Percentiles rank a stretch among this genome's conserved stretches.
Conservation (phyloP, 176 grass and related monocot genomes). For the Eragrostis nindensis region DNA sequence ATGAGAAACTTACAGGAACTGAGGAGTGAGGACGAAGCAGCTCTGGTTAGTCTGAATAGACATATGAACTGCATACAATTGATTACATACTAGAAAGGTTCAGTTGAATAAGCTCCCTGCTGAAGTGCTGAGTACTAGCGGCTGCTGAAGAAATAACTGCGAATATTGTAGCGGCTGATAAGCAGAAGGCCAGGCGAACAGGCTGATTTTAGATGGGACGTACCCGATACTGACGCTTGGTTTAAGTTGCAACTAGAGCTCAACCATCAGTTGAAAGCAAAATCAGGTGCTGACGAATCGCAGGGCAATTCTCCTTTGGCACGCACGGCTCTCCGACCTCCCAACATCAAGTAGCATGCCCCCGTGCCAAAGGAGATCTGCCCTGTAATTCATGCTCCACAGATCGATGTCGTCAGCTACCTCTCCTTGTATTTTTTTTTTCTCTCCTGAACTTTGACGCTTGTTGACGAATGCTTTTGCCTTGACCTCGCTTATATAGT, state of each 20-base stretch:
- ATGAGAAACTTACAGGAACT: too few species aligned
- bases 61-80: too few species aligned
- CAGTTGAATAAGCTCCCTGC: too few species aligned
- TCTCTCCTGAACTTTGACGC: not conserved
- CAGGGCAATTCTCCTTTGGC: conserved; percentile 84
- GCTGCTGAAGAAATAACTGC: too few species aligned
- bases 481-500: conserved; percentile 51
- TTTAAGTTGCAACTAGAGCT: not conserved
- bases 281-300: conserved; percentile 33
- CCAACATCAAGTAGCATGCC: conserved; percentile 1
- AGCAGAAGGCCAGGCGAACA: too few species aligned
- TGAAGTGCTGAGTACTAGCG: too few species aligned
- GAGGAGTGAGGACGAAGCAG: too few species aligned
- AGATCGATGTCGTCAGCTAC: not conserved
- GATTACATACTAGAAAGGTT: too few species aligned
- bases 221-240: not conserved
- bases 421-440: not conserved
- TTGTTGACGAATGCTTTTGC: not conserved
- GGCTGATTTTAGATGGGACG: too few species aligned
- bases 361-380: conserved; percentile 58
- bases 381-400: conserved; percentile 55
- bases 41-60: too few species aligned
- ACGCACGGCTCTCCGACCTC: not conserved
- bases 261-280: not conserved
- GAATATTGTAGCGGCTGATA: too few species aligned